These are phyloP conservation scores for Melanogaster broomeanus DNA, from an alignment of 768 basidiomycete genomes.

Conservation along the genomic window DNA sequence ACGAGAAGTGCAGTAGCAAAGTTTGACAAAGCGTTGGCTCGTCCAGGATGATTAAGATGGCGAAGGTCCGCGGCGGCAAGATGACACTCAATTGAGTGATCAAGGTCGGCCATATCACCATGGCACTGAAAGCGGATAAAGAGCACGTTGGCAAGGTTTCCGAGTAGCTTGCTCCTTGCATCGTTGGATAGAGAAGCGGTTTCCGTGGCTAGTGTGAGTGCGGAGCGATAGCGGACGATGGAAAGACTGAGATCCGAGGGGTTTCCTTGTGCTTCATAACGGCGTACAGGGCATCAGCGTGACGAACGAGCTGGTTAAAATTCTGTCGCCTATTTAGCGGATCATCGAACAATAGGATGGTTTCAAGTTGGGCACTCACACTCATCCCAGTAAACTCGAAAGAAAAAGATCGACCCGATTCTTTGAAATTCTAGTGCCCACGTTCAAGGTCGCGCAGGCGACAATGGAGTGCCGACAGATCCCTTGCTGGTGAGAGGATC, in stretches of 20 bases:
- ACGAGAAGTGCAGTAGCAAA: conserved; percentile 30
- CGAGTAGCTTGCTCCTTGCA: conserved; percentile 23
- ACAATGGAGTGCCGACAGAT: too few relatives aligned
- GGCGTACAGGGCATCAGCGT: conserved; percentile 27
- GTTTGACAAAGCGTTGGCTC: conserved; percentile 24
- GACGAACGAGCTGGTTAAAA: conserved; percentile 21
- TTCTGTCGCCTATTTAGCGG: conserved; percentile 14
- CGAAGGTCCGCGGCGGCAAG: conserved; percentile 27
- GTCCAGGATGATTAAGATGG: conserved; percentile 26
- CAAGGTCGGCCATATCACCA: conserved; percentile 25
- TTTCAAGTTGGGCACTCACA: conserved; percentile 13
- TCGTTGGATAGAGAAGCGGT: conserved; percentile 18
- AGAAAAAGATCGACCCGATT: too few relatives aligned
- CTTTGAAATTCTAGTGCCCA: too few relatives aligned
- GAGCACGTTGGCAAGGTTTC: conserved; percentile 30
- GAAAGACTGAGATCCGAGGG: conserved; percentile 27
- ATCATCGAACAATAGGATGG: not conserved
- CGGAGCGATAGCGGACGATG: conserved; percentile 28
- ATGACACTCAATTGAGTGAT: conserved; percentile 30
- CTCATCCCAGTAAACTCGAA: conserved; percentile 11
- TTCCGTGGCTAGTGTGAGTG: conserved; percentile 22
- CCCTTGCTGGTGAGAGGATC: too few relatives aligned
- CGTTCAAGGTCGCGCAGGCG: too few relatives aligned
- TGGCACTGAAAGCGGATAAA: conserved; percentile 28
- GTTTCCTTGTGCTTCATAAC: conserved; percentile 19